These are phyloP conservation scores for Aleurites moluccanus DNA, from an alignment of 441 rosid genomes.

Conservation along the genomic window DNA sequence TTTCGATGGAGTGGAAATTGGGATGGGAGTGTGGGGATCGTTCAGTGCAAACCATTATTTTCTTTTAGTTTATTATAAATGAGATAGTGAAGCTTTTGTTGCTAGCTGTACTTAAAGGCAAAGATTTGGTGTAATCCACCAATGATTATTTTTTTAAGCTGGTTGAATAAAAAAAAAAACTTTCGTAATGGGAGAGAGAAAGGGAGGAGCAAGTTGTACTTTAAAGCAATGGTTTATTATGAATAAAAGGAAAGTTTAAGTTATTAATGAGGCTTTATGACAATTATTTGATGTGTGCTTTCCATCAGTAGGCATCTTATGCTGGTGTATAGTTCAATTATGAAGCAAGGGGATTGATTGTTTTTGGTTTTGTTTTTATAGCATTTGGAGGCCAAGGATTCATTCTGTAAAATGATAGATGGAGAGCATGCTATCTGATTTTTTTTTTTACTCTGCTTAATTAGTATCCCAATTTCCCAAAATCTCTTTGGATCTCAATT, in stretches of 20 bases:
- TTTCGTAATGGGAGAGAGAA: slow-evolving; percentile 13
- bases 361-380: slow-evolving; percentile 1
- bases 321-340: slow-evolving; percentile 20
- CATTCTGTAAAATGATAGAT: not conserved
- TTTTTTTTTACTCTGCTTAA: not conserved
- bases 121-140: slow-evolving; percentile 37
- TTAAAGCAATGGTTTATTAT: slow-evolving; percentile 29
- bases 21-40: not conserved
- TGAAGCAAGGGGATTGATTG: slow-evolving; percentile 17
- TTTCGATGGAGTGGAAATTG: slow-evolving; percentile 8
- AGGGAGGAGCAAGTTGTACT: slow-evolving; percentile 19
- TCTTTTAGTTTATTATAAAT: slow-evolving; percentile 12
- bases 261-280: slow-evolving; percentile 26
- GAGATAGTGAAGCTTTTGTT: slow-evolving; percentile 15
- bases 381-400: slow-evolving; percentile 8
- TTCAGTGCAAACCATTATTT: slow-evolving; percentile 15
- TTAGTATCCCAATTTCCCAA: not conserved
- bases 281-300: slow-evolving; percentile 34
- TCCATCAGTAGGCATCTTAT: slow-evolving; percentile 23
- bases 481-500: not conserved
- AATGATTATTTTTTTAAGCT: slow-evolving; percentile 2
- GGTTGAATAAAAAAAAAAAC: slow-evolving; percentile 21
- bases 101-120: slow-evolving; percentile 32
- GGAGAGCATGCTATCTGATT: not conserved
- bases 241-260: slow-evolving; percentile 18